These are phyloP conservation scores for Crithidia thermophila DNA, from an alignment of 208 protist genomes.

Conservation along the genomic window DNA sequence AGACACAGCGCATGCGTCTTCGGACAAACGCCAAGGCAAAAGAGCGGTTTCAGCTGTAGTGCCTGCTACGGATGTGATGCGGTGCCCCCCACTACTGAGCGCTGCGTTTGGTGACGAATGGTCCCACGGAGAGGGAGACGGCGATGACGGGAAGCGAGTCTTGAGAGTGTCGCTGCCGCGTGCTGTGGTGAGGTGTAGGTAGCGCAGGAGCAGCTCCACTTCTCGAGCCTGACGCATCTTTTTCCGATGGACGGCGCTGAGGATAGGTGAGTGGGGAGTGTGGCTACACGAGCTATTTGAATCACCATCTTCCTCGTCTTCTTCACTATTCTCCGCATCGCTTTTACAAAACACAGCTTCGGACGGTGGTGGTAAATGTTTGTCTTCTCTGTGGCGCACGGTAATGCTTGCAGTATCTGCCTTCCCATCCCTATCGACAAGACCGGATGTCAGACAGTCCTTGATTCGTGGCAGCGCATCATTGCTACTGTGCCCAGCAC, in stretches of 20 bases:
- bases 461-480: too few relatives aligned
- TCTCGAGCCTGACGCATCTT: constrained; percentile 7
- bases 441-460: neutral
- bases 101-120: too few relatives aligned
- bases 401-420: neutral
- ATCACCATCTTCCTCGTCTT: neutral
- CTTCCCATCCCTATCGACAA: neutral
- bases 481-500: too few relatives aligned
- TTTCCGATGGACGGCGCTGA: neutral
- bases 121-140: too few relatives aligned
- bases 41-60: too few relatives aligned
- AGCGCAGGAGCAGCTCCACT: constrained; percentile 20
- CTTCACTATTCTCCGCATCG: neutral
- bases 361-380: too few relatives aligned
- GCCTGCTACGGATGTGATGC: too few relatives aligned
- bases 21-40: too few relatives aligned
- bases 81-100: too few relatives aligned
- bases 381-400: too few relatives aligned
- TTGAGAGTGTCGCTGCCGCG: neutral
- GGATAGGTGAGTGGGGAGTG: neutral
- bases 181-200: neutral
- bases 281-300: neutral
- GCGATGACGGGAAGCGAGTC: neutral
- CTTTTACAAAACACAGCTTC: too few relatives aligned
- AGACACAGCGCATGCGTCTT: constrained; percentile 13